Base-by-base conservation (phyloP, 768 basidiomycete genomes). In the Boletus pseudopeckii region DNA sequence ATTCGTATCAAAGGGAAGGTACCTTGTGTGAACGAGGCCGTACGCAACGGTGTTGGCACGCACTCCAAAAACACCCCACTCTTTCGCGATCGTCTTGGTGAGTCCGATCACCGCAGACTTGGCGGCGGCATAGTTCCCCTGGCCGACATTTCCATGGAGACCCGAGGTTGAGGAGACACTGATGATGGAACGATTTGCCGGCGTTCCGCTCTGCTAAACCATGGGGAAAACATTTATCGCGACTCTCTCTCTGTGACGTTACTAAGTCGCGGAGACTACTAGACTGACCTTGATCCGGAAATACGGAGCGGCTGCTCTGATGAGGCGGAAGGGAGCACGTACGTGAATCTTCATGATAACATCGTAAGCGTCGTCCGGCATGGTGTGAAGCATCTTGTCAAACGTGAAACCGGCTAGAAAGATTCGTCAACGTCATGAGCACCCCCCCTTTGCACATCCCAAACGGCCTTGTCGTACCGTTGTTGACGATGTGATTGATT, bases 321-420 rank as follows among this genome's bases (percentile, higher is more conserved):
- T 76, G 61, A 93, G 83, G 38, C 90, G 77, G 82, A 92, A 93
- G 0, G 91, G 92, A 3, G 91, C 89, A 47, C 87, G 83, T 62
- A 90, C 86, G 69, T 93, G 92, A 48, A 92, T 84, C 66, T 87
- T 88, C 70, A 87, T 75, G 63, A 92, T 92, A 60, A 92, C 77
- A 56, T 90, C 86, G 66, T 81, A 93, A 2, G 83, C 80, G 41
- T 91, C 88, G 71, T 93, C 91, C 3, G 87, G 84, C 55, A 85
- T 90, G 6, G 88, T 90, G 72, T 91, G 90, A 37, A 92, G 75
- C 91, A 93, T 93, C 70, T 85, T 87, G 78, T 91, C 88, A 61
- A 80, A 89, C 7, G 88, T 89, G 74, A 90, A 90, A 45, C 84
- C 86, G 44, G 86, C 85, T 83, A 56, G 47, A 17, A 10, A 18